Conservation (phyloP, 1,284 basidiomycete species). For the Sanghuangporus sanghuang region DNA sequence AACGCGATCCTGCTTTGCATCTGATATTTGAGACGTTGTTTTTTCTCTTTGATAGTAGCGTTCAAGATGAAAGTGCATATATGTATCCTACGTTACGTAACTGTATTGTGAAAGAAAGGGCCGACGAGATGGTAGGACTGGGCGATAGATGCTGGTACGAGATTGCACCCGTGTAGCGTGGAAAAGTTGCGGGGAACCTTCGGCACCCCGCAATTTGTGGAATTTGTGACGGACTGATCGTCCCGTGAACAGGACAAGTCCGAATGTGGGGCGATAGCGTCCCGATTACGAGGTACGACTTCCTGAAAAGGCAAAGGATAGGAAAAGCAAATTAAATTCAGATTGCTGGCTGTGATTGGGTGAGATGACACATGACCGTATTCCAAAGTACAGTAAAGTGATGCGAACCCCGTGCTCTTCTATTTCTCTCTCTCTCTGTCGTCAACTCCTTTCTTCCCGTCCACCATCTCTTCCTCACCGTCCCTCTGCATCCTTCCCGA, state of each 20-base stretch:
- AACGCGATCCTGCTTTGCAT: too few relatives aligned
- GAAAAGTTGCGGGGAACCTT: not conserved
- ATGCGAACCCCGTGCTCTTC: not conserved
- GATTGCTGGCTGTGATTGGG: conserved; percentile 1
- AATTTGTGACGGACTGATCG: not conserved
- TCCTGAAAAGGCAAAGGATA: not conserved
- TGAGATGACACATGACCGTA: not conserved
- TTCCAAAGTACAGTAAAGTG: not conserved
- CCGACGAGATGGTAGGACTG: not conserved
- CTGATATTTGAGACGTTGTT: too few relatives aligned
- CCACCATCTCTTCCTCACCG: not conserved
- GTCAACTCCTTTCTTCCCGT: not conserved
- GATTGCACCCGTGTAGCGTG: not conserved
- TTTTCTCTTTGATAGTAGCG: too few relatives aligned
- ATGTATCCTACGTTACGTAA: too few relatives aligned
- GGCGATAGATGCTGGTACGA: not conserved
- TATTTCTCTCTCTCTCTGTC: not conserved
- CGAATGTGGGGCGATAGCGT: conserved; percentile 3
- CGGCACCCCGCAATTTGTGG: not conserved
- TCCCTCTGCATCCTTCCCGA: not conserved
- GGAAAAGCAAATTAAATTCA: not conserved
- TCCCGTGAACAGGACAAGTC: not conserved
- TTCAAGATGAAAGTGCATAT: too few relatives aligned
- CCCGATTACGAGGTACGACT: not conserved
- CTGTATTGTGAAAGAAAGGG: not conserved